Conservation (phyloP, 805 yeast species). For the Metschnikowia continentalis region DNA sequence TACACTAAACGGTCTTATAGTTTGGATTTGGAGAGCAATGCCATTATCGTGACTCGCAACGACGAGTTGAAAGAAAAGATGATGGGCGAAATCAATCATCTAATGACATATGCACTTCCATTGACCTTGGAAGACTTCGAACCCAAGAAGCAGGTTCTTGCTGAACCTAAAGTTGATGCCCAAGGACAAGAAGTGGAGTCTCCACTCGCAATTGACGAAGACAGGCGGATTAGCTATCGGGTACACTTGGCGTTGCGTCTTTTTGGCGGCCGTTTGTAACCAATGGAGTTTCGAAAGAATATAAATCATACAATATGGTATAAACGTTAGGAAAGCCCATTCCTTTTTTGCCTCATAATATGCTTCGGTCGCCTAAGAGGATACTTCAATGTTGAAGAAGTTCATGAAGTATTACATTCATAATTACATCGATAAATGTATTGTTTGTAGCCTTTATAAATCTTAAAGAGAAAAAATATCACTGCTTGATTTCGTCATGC, state of each 20-base stretch:
- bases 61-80: slow-evolving; percentile 51
- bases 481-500: not conserved
- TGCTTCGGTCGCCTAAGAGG: too few species aligned
- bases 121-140: slow-evolving; percentile 59
- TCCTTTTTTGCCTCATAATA: not conserved
- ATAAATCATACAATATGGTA: too few species aligned
- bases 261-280: slow-evolving; percentile 8
- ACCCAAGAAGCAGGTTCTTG: slow-evolving; percentile 21
- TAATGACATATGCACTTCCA: slow-evolving; percentile 48
- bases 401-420: not conserved
- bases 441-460: too few species aligned
- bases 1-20: slow-evolving; percentile 87
- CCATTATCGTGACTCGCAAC: slow-evolving; percentile 70
- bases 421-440: not conserved
- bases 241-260: slow-evolving; percentile 59
- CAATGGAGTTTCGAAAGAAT: not conserved
- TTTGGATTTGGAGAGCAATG: slow-evolving; percentile 85
- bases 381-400: not conserved
- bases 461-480: not conserved
- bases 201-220: slow-evolving; percentile 43
- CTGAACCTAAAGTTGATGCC: slow-evolving; percentile 14
- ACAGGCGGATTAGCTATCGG: slow-evolving; percentile 57
- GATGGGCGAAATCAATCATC: slow-evolving; percentile 59
- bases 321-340: not conserved
- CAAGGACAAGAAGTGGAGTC: slow-evolving; percentile 17